phyloP scores from a whole-genome alignment of 2,329 filamentous ascomycete species.

The Colletotrichum lindemuthianum region DNA sequence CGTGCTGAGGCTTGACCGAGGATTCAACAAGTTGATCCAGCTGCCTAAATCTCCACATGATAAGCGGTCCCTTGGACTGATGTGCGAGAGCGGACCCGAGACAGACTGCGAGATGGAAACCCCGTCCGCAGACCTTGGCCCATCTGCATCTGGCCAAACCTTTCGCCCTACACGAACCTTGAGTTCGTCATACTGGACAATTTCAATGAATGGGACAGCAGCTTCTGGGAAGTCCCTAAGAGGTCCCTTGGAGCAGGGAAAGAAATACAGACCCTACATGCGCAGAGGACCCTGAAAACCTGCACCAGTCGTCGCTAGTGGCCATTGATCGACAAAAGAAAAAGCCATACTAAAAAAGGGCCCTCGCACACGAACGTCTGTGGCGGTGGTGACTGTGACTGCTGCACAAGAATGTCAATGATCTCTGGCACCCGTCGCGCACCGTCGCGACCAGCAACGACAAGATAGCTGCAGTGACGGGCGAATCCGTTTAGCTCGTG shows the following conservation, averaged over 20 bases:
- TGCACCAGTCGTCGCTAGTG: slow-evolving; percentile 1
- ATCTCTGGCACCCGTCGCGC: not conserved
- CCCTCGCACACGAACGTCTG: slow-evolving; percentile 9
- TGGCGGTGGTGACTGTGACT: not conserved
- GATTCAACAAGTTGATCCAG: too few species aligned
- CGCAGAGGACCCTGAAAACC: slow-evolving; percentile 21
- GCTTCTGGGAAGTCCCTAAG: slow-evolving; percentile 10
- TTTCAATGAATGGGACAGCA: not conserved
- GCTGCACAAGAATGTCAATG: slow-evolving; percentile 1
- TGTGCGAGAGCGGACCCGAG: slow-evolving; percentile 20
- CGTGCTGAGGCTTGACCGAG: too few species aligned
- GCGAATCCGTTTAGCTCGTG: not conserved
- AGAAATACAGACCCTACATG: slow-evolving; percentile 11
- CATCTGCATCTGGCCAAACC: not conserved
- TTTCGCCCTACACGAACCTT: too few species aligned
- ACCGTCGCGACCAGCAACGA: slow-evolving; percentile 3
- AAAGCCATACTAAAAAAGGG: not conserved
- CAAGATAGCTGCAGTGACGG: slow-evolving; percentile 3
- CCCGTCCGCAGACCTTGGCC: not conserved
- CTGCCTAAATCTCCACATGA: slow-evolving; percentile 4
- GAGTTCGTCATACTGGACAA: too few species aligned
- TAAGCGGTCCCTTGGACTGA: slow-evolving; percentile 15
- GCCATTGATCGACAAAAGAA: slow-evolving; percentile 22
- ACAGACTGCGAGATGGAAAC: not conserved
- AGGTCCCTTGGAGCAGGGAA: not conserved